Evolutionary conservation across 2,329 filamentous ascomycete genomes (phyloP).

Genomic region (Mycosphaerelloides madeirae): DNA sequence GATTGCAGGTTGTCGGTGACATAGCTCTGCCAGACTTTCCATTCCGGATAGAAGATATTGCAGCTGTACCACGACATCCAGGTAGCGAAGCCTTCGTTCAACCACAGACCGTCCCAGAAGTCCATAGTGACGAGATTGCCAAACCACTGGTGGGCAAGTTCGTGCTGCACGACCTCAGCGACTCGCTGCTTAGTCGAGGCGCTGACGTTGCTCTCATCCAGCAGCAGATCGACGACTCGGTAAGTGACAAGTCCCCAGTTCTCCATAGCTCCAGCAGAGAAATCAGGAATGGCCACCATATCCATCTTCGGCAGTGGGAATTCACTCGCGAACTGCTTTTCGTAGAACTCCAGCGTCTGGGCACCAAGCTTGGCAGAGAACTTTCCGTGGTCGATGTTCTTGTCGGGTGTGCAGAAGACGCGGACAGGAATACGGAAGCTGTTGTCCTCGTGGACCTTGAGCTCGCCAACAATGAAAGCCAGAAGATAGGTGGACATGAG

Average conservation of each 20-base stretch:
- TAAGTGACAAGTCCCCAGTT: constrained; percentile 98
- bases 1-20: constrained; percentile 89
- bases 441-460: constrained; percentile 89
- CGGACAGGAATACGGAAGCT: constrained; percentile 86
- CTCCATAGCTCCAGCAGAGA: constrained; percentile 94
- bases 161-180: constrained; percentile 93
- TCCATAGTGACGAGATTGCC: constrained; percentile 97
- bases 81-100: constrained; percentile 89
- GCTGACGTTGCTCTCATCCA: constrained; percentile 87
- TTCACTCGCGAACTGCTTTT: constrained; percentile 82
- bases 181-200: constrained; percentile 88
- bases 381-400: constrained; percentile 82
- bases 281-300: constrained; percentile 93
- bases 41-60: constrained; percentile 93
- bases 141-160: constrained; percentile 97
- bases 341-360: constrained; percentile 87
- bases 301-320: constrained; percentile 94
- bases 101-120: constrained; percentile 96
- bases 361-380: constrained; percentile 90
- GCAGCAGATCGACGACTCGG: constrained; percentile 81
- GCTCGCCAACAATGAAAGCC: constrained; percentile 88
- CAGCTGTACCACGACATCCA: constrained; percentile 94
- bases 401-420: constrained; percentile 88
- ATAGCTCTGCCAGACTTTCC: constrained; percentile 96
- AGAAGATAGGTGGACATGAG: constrained; percentile 95